Evolutionary conservation across 2,329 filamentous ascomycete species (phyloP).

Genomic region (Fusarium sarcochroum): DNA sequence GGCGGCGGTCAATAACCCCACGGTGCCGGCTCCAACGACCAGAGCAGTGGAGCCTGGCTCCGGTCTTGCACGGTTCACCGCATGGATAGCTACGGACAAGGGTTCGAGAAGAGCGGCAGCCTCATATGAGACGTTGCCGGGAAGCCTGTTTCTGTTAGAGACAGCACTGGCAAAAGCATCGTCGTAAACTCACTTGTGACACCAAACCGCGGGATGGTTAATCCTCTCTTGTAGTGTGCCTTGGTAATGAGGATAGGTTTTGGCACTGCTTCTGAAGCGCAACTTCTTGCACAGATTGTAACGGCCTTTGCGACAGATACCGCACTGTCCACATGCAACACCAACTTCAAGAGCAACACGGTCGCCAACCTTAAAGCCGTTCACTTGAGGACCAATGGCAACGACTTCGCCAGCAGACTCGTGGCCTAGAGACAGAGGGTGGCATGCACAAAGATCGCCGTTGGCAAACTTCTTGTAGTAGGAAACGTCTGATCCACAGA

Average conservation of each 20-base stretch:
- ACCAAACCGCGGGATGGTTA: constrained; percentile 74
- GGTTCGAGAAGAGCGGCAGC: constrained; percentile 73
- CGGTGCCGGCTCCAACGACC: constrained; percentile 75
- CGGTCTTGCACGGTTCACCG: constrained; percentile 68
- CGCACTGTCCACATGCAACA: constrained; percentile 66
- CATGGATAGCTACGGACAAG: constrained; percentile 73
- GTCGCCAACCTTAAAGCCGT: constrained; percentile 68
- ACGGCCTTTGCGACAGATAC: constrained; percentile 65
- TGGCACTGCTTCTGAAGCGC: constrained; percentile 73
- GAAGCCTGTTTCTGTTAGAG: constrained; percentile 61
- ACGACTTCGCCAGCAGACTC: constrained; percentile 73
- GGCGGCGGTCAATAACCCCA: constrained; percentile 73
- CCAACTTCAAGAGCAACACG: constrained; percentile 72
- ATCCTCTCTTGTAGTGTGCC: constrained; percentile 74
- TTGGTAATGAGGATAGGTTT: constrained; percentile 74
- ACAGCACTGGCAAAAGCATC: neutral
- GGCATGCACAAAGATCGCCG: constrained; percentile 76
- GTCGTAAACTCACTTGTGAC: constrained; percentile 66
- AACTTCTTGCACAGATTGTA: constrained; percentile 75
- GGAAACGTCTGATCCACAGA: constrained; percentile 78
- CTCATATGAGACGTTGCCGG: constrained; percentile 70
- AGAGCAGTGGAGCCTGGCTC: constrained; percentile 69
- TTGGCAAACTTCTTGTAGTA: constrained; percentile 82
- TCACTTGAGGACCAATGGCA: constrained; percentile 66
- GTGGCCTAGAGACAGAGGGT: constrained; percentile 75